Conservation (phyloP, 2,329 filamentous ascomycete genomes). For the Bipolaris gigantea region DNA sequence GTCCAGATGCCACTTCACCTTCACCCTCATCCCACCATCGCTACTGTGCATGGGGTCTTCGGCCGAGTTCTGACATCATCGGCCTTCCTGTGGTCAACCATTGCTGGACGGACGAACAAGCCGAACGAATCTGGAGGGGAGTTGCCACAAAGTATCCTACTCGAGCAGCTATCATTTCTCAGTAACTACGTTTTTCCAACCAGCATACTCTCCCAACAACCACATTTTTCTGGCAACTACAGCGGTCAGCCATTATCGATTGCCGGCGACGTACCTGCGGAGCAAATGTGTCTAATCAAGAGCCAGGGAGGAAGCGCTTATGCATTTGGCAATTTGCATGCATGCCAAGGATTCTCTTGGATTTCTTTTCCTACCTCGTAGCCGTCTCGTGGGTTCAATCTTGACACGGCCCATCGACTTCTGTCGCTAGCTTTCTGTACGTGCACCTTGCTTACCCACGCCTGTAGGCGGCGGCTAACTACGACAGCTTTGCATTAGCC, state of each 20-base stretch:
- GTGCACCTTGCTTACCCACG: no score
- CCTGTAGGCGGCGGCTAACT: no score
- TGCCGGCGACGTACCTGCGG: constrained; percentile 19
- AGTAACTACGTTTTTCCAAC: constrained; percentile 44
- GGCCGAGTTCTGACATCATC: constrained; percentile 72
- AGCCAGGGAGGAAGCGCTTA: constrained; percentile 57
- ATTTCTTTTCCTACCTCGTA: neutral
- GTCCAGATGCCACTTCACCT: no score
- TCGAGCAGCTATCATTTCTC: no score
- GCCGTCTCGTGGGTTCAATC: neutral
- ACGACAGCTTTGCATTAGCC: no score
- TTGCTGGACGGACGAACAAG: constrained; percentile 70
- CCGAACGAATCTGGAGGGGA: constrained; percentile 81
- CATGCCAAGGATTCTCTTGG: neutral
- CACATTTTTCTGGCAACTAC: no score
- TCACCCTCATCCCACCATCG: no score
- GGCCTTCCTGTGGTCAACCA: constrained; percentile 82
- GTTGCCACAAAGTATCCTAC: constrained; percentile 61
- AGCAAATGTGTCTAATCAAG: constrained; percentile 54
- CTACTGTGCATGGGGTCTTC: no score
- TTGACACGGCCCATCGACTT: no score
- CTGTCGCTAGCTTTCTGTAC: no score
- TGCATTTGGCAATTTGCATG: constrained; percentile 53
- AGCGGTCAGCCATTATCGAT: no score
- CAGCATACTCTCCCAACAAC: no score